phyloP scores from a whole-genome alignment of 1,284 basidiomycete genomes.

The Malassezia nana region DNA sequence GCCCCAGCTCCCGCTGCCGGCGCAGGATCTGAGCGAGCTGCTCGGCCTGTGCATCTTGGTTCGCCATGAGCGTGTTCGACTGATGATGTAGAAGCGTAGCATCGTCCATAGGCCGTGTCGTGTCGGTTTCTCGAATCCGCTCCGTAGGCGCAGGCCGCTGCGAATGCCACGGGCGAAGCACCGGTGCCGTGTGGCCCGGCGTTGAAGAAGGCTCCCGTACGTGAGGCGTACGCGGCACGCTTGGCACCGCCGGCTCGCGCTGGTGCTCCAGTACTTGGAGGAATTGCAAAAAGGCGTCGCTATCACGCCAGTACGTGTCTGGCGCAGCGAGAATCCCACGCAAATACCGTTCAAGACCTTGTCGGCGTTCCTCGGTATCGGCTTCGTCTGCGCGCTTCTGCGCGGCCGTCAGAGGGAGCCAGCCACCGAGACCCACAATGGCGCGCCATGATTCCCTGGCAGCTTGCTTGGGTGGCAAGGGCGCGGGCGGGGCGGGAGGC shows the following conservation, averaged over 20 bases:
- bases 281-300: conserved; percentile 72
- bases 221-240: neutral
- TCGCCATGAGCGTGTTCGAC: conserved; percentile 60
- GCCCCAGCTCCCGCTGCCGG: conserved; percentile 72
- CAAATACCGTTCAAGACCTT: conserved; percentile 71
- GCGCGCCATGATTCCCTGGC: conserved; percentile 49
- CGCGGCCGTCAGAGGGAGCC: conserved; percentile 1
- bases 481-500: conserved; percentile 62
- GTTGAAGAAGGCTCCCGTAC: neutral
- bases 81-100: conserved; percentile 70
- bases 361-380: conserved; percentile 63
- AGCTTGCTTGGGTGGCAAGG: conserved; percentile 70
- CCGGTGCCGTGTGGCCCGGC: neutral
- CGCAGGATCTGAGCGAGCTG: conserved; percentile 71
- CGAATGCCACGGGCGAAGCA: neutral
- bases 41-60: conserved; percentile 72
- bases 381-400: conserved; percentile 31
- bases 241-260: neutral
- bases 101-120: conserved; percentile 77
- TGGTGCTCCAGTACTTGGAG: conserved; percentile 60
- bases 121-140: conserved; percentile 59
- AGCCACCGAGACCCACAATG: conserved; percentile 29
- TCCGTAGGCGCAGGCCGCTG: neutral
- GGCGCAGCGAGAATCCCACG: conserved; percentile 70
- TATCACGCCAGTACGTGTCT: conserved; percentile 70